Conservation (phyloP, 805 yeast species). For the Kuraishia floccosa region DNA sequence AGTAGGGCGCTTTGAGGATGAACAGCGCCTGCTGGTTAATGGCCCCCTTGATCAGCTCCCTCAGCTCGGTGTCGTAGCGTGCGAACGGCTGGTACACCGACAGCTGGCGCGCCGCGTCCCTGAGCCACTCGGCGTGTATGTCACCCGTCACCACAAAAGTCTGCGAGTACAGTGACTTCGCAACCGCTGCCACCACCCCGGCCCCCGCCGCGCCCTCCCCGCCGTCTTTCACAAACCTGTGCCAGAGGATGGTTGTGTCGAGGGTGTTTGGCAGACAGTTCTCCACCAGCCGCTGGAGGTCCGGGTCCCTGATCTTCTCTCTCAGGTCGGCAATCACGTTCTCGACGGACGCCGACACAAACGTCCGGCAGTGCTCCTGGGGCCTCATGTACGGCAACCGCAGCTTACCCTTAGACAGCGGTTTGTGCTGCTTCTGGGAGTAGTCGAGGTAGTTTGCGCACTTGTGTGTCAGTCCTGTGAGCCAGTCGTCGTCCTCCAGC, state of each 20-base stretch:
- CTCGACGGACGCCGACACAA: constrained; percentile 53
- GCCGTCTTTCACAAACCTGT: constrained; percentile 16
- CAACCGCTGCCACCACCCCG: constrained; percentile 6
- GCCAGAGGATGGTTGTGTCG: constrained; percentile 82
- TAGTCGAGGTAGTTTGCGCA: constrained; percentile 62
- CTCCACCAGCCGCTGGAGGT: constrained; percentile 65
- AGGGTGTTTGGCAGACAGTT: constrained; percentile 81
- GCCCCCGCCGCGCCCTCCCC: no score
- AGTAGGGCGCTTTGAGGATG: constrained; percentile 57
- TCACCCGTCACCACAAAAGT: constrained; percentile 87
- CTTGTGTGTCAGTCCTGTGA: neutral
- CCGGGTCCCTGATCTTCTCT: constrained; percentile 40
- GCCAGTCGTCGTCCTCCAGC: neutral
- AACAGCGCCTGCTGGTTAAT: constrained; percentile 68
- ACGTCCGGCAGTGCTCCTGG: constrained; percentile 59
- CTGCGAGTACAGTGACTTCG: no score
- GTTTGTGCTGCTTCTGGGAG: constrained; percentile 41
- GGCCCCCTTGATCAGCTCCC: constrained; percentile 59
- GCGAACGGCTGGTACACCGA: constrained; percentile 62
- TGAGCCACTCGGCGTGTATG: constrained; percentile 86
- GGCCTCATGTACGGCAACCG: constrained; percentile 72
- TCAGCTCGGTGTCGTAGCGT: constrained; percentile 34
- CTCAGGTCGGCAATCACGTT: constrained; percentile 40
- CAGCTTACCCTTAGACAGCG: constrained; percentile 44
- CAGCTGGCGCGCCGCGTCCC: constrained; percentile 80